Evolutionary conservation across 306 rosid genomes (phyloP), one percentile per base, ranked within the genome.

Genomic region (Pterocarpus santalinus): DNA sequence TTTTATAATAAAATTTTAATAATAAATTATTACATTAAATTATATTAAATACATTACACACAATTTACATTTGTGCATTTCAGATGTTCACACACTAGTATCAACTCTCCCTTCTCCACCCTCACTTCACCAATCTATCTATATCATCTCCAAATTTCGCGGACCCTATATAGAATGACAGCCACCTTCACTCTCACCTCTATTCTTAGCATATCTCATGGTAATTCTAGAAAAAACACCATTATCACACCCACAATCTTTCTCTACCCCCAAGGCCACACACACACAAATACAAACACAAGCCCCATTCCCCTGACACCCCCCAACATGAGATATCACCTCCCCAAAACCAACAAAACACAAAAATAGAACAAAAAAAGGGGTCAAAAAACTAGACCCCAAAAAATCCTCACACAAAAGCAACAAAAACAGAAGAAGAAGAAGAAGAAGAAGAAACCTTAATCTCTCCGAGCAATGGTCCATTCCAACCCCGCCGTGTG

Each of bases 191-290:
- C 22, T 0, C 0, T 11, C 36, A 63, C 41, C 4, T 33, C 70
- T 65, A 65, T 65, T 65, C 51, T 65, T 65, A 35, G 70, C 17
- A 65, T 5, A 10, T 14, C 8, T 13, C 41, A 65, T 65, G 69
- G 28, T 65, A 65, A 65, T 65, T 65, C 70, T 65, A 30, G 61
- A 10, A 55, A 55, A 30, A n/a, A 55, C 28, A 55, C 61, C 61
- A 55, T 55, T 8, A 55, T 55, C 61, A 55, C 53, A 47, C 5
- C 2, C 57, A 51, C 16, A 49, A 16, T 51, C 57, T 51, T 16
- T 51, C 57, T 13, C 17, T n/a, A 7, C 15, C 57, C 5, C 53
- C 53, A 1, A 4, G 7, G 1, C 41, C 0, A 6, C 47, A 43
- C 47, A 43, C 6, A 43, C 47, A 43, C 47, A 43, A 43, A 43